A percentile compares a stretch with the other conserved stretches of the same genome.
These are phyloP conservation scores for Erodium chrysanthum DNA, from an alignment of 441 rosid genomes.

Conservation along the genomic window DNA sequence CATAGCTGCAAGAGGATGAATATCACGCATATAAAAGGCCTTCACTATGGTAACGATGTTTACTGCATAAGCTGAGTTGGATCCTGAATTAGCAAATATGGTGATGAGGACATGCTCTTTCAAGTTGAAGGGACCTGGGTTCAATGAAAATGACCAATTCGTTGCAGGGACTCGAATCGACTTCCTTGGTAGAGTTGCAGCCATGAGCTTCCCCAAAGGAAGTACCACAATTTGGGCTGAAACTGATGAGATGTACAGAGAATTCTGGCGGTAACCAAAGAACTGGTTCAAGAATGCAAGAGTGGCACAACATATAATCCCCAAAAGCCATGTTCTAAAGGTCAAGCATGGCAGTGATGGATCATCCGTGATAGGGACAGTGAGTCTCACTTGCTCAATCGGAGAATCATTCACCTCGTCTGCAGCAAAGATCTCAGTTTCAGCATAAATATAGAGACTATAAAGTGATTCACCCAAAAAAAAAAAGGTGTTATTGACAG, in stretches of 20 bases:
- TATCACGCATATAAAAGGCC: slow-evolving; percentile 30
- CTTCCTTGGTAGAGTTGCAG: slow-evolving; percentile 25
- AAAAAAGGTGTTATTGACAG: not conserved
- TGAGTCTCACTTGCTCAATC: slow-evolving; percentile 35
- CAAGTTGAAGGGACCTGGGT: slow-evolving; percentile 43
- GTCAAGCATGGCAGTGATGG: slow-evolving; percentile 40
- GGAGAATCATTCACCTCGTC: slow-evolving; percentile 35
- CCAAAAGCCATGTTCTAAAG: slow-evolving; percentile 37
- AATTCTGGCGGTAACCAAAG: slow-evolving; percentile 33
- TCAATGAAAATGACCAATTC: slow-evolving; percentile 31
- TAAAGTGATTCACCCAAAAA: no score
- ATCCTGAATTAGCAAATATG: slow-evolving; percentile 36
- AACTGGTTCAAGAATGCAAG: slow-evolving; percentile 37
- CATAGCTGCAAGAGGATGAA: slow-evolving; percentile 30
- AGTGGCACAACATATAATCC: slow-evolving; percentile 28
- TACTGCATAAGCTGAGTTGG: slow-evolving; percentile 25
- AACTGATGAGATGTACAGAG: slow-evolving; percentile 26
- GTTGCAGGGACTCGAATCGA: slow-evolving; percentile 20
- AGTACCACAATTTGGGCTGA: slow-evolving; percentile 35
- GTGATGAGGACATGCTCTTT: slow-evolving; percentile 43
- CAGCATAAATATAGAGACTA: no score
- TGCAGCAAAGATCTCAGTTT: slow-evolving; percentile 1
- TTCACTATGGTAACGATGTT: slow-evolving; percentile 30
- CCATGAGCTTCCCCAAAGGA: slow-evolving; percentile 49
- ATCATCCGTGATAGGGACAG: slow-evolving; percentile 36